phyloP scores from a whole-genome alignment of 192 early-diverging fungal genomes.

The Entomortierella beljakovae region DNA sequence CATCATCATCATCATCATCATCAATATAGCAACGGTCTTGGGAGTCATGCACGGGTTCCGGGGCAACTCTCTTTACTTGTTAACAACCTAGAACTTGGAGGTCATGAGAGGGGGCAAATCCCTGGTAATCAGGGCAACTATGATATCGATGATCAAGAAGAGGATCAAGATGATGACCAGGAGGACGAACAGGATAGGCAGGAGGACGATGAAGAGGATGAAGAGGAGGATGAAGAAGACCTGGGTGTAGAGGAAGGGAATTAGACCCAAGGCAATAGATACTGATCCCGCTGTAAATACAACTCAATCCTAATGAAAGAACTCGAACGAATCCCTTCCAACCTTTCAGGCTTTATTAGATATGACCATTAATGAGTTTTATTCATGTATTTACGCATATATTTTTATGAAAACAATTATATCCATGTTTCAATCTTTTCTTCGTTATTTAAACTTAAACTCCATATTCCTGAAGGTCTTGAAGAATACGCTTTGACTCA shows the following conservation, averaged over 20 bases:
- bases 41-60: background rate
- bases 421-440: no score
- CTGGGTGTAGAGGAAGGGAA: background rate
- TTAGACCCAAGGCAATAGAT: background rate
- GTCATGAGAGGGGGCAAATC: no score
- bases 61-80: background rate
- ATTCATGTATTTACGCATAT: no score
- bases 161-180: background rate
- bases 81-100: background rate
- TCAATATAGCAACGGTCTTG: background rate
- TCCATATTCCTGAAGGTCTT: conserved; percentile 35
- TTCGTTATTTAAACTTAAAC: conserved; percentile 4
- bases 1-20: conserved; percentile 1
- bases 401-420: no score
- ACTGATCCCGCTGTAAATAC: background rate
- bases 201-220: background rate
- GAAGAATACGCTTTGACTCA: conserved; percentile 55
- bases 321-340: background rate
- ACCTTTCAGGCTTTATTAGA: background rate
- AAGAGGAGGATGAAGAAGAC: conserved; percentile 2
- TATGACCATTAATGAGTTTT: no score
- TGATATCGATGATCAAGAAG: background rate
- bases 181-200: background rate
- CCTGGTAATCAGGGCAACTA: no score
- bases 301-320: background rate